Evolutionary conservation across 148 eudicot genomes (phyloP), one percentile per base, ranked within the genome.

Genomic region (Cornus kousa): DNA sequence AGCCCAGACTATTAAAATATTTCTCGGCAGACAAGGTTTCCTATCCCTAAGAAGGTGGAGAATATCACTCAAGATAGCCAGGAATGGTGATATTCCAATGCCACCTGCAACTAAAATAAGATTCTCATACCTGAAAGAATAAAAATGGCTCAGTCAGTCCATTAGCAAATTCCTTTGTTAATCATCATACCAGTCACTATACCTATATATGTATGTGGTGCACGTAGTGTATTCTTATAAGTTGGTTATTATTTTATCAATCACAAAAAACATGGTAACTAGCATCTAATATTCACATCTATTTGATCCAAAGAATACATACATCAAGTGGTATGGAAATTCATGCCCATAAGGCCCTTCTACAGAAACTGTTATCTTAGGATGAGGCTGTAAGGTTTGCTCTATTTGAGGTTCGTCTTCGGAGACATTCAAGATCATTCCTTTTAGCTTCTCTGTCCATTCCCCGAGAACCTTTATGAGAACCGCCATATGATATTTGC

Each of bases 291-390:
- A 35, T 74, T 40, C 46, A 28, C 10, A 9, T 60, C 20, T 9
- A 33, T 23, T 4, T 11, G n/a, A 10, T 73, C 48, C 5, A 75
- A 43, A 39, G 55, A 80, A 32, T 69, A 80, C 92, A 22, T 88
- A 91, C 94, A 75, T 81, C 67, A 91, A 84, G 85, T 93, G 90
- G 88, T 91, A 91, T 28, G 98, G 89, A 9, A 87, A 90, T 78
- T 91, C 94, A 81, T 93, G 96, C 68, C 96, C 98, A 55, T 93
- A 93, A 73, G 98, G 98, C 32, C 98, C 96, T 85, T 93, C 98
- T 20, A 91, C 89, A 67, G 90, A 91, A 72, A 90, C 96, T 23
- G 93, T 89, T 10, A 94, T 67, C 72, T 85, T 81, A 12, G 78
- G 72, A 12, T 79, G 81, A 72, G 78, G 80, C 71, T 77, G 82